These are phyloP conservation scores for Candida succiphila DNA, from an alignment of 805 yeast genomes.

Conservation along the genomic window DNA sequence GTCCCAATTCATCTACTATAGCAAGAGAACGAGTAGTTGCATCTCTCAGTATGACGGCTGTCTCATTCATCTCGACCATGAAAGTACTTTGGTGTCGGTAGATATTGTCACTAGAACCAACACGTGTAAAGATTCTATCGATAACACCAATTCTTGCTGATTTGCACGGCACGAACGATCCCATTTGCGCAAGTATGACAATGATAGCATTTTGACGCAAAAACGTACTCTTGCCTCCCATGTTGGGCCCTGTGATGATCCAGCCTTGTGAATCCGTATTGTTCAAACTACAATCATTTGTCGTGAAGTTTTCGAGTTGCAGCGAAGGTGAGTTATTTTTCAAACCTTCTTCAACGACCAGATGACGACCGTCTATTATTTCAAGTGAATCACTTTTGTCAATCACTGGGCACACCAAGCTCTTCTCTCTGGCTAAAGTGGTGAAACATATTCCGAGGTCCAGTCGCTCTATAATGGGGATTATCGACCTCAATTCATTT, in stretches of 20 bases:
- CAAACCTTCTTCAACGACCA: conserved; percentile 76
- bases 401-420: conserved; percentile 57
- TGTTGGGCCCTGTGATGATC: conserved; percentile 83
- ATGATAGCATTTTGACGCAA: conserved; percentile 65
- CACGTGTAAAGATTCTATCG: conserved; percentile 69
- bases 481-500: conserved; percentile 35
- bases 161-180: conserved; percentile 63
- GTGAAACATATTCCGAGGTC: conserved; percentile 75
- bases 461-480: conserved; percentile 44
- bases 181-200: conserved; percentile 63
- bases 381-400: conserved; percentile 35
- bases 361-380: conserved; percentile 65
- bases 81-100: conserved; percentile 77
- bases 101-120: conserved; percentile 80
- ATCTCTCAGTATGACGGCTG: conserved; percentile 54
- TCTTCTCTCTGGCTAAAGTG: conserved; percentile 53
- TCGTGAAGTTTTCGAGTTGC: conserved; percentile 31
- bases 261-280: conserved; percentile 26
- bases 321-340: conserved; percentile 25
- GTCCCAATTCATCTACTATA: conserved; percentile 79
- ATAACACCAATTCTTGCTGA: conserved; percentile 59
- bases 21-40: conserved; percentile 65
- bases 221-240: conserved; percentile 80
- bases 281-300: conserved; percentile 30
- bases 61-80: conserved; percentile 89